phyloP scores from a whole-genome alignment of 2,329 filamentous ascomycete genomes.

The Ophiosphaerella narmari region DNA sequence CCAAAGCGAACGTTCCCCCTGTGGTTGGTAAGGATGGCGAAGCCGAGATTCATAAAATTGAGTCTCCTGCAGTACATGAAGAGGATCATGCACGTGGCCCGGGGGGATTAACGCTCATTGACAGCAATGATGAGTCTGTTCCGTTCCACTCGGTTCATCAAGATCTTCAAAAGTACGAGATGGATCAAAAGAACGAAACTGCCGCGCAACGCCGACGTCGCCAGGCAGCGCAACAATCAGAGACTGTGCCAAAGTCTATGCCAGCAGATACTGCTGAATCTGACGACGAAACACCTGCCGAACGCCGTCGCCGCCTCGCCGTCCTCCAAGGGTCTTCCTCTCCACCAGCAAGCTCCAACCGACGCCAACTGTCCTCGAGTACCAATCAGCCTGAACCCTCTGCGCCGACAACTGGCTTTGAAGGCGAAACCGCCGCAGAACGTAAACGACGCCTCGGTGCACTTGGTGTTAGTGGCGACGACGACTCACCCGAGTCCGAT shows the following conservation, averaged over 20 bases:
- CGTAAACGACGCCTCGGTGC: slow-evolving; percentile 74
- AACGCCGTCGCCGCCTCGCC: slow-evolving; percentile 26
- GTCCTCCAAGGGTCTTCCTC: slow-evolving; percentile 17
- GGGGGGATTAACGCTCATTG: slow-evolving; percentile 50
- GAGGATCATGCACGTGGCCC: slow-evolving; percentile 37
- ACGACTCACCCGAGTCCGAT: slow-evolving; percentile 34
- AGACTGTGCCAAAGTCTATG: slow-evolving; percentile 10
- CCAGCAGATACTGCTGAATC: slow-evolving; percentile 35
- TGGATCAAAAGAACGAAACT: slow-evolving; percentile 35
- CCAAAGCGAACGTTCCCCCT: slow-evolving; percentile 34
- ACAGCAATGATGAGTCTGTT: slow-evolving; percentile 52
- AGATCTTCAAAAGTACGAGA: slow-evolving; percentile 35
- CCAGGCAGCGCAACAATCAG: slow-evolving; percentile 28
- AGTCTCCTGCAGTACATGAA: slow-evolving; percentile 29
- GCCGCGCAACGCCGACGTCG: slow-evolving; percentile 52
- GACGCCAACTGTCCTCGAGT: slow-evolving; percentile 11
- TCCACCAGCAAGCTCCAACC: slow-evolving; percentile 14
- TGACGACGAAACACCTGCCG: slow-evolving; percentile 21
- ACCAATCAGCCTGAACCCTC: slow-evolving; percentile 11
- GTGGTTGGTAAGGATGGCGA: slow-evolving; percentile 41
- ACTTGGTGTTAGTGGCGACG: slow-evolving; percentile 58
- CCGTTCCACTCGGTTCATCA: slow-evolving; percentile 54
- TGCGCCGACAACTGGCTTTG: slow-evolving; percentile 41
- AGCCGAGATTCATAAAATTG: slow-evolving; percentile 38
- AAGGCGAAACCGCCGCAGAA: slow-evolving; percentile 74